Evolutionary conservation across 2,329 filamentous ascomycete genomes (phyloP).

Genomic region (Zasmidium angulare): DNA sequence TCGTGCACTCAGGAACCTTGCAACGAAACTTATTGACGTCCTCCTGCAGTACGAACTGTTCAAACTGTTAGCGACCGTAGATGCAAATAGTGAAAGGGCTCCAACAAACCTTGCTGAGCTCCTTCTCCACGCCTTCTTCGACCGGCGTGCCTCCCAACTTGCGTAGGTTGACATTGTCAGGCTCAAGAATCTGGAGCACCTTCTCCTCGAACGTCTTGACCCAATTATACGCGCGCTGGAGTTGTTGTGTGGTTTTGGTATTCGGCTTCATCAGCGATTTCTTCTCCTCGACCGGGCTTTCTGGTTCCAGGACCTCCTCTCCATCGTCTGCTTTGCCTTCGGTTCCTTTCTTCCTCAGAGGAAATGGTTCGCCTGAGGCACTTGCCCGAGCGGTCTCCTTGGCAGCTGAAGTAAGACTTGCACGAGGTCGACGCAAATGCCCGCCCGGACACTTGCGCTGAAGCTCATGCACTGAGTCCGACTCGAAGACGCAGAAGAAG

Average conservation of each 20-base stretch:
- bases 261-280: constrained; percentile 45
- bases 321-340: constrained; percentile 56
- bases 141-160: constrained; percentile 87
- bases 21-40: constrained; percentile 96
- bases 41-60: constrained; percentile 82
- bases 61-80: background rate
- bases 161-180: constrained; percentile 79
- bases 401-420: constrained; percentile 77
- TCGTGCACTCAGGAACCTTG: constrained; percentile 92
- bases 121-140: constrained; percentile 83
- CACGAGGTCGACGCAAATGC: constrained; percentile 88
- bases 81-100: background rate
- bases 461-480: constrained; percentile 93
- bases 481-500: constrained; percentile 99
- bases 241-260: constrained; percentile 82
- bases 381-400: constrained; percentile 85
- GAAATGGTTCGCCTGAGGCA: constrained; percentile 78
- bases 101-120: constrained; percentile 63
- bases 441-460: constrained; percentile 94
- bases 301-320: constrained; percentile 43
- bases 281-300: constrained; percentile 65
- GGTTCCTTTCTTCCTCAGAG: constrained; percentile 57
- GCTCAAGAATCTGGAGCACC: constrained; percentile 86
- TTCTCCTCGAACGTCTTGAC: constrained; percentile 99
- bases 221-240: constrained; percentile 96